A percentile compares a stretch with the other conserved stretches of the same genome.
Conservation (phyloP, 2,329 filamentous ascomycete genomes). For the Aureobasidium melanogenum region DNA sequence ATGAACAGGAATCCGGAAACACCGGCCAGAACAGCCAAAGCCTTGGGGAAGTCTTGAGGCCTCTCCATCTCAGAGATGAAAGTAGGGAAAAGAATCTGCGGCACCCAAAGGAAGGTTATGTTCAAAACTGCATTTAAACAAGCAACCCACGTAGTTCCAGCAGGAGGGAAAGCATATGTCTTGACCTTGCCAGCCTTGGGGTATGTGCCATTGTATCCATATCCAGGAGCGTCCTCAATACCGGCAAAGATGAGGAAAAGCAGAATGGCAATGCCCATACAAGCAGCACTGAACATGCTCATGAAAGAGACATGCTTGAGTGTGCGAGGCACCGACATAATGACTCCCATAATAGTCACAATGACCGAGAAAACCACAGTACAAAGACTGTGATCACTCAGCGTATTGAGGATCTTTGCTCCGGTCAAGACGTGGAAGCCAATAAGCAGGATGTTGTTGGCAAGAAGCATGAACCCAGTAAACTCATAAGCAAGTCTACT, state of each 20-base stretch:
- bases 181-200: slow-evolving; percentile 35
- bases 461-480: slow-evolving; percentile 39
- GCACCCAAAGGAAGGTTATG: slow-evolving; percentile 43
- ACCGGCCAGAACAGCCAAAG: slow-evolving; percentile 37
- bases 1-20: slow-evolving; percentile 42
- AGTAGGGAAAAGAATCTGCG: slow-evolving; percentile 43
- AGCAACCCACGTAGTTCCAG: slow-evolving; percentile 38
- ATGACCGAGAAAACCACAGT: slow-evolving; percentile 43
- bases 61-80: slow-evolving; percentile 44
- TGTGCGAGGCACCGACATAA: slow-evolving; percentile 38
- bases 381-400: slow-evolving; percentile 40
- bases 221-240: slow-evolving; percentile 35
- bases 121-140: slow-evolving; percentile 41
- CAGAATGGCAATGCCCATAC: slow-evolving; percentile 41
- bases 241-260: slow-evolving; percentile 43
- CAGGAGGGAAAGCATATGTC: slow-evolving; percentile 40
- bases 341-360: slow-evolving; percentile 36
- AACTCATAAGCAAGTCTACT: slow-evolving; percentile 37
- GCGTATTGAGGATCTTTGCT: slow-evolving; percentile 41
- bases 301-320: slow-evolving; percentile 42
- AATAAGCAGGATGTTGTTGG: slow-evolving; percentile 44
- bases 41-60: slow-evolving; percentile 43
- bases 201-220: slow-evolving; percentile 39
- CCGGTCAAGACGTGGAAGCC: slow-evolving; percentile 44
- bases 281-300: slow-evolving; percentile 42